Base-by-base conservation (phyloP, 805 yeast genomes). In the Yamadazyma kitorensis region DNA sequence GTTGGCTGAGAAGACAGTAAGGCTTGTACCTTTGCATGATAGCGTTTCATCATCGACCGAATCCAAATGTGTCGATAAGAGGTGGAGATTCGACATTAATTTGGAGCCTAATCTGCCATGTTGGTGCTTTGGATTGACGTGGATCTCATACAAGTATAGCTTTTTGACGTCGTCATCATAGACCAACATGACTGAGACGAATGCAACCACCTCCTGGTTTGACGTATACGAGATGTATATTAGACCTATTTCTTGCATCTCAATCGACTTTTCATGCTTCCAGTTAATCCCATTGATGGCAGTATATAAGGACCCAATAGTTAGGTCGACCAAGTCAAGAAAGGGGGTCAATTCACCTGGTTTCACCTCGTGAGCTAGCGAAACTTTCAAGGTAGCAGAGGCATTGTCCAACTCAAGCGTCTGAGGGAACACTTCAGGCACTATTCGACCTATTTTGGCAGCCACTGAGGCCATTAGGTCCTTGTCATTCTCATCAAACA, bases 71-170 rank as follows among this genome's bases (percentile, higher is more conserved):
- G 5, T 4, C 2, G 65, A 59, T 4, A 69, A 37, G 0, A 29
- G 10, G 31, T 72, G 74, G 21, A 76, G 57, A 0, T 37, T 12
- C 0, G 24, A 17, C 37, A 78, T 53, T n/a, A 77, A 41, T 8
- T 12, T 12, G 0, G 64, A 29, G 0, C 84, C 85, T 0, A 69
- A 17, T 6, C 54, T 45, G 2, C 29, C 23, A 1, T 56, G 54
- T 30, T 75, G 73, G 36, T 41, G 60, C 8, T 30, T 11, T 1
- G 61, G 58, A 2, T 37, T 19, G 0, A 78, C 52, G 35, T 79
- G 85, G 23, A 79, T 71, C 47, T 79, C 85, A 43, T 75, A 79
- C 7, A 79, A 55, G 43, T 78, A 79, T 6, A 78, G 36, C 11
- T 68, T 70, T 31, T 60, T 51, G 4, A 45, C 41, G 7, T 52